Evolutionary conservation across 2,329 filamentous ascomycete genomes (phyloP).

Genomic region (Dactylellina haptotyla): DNA sequence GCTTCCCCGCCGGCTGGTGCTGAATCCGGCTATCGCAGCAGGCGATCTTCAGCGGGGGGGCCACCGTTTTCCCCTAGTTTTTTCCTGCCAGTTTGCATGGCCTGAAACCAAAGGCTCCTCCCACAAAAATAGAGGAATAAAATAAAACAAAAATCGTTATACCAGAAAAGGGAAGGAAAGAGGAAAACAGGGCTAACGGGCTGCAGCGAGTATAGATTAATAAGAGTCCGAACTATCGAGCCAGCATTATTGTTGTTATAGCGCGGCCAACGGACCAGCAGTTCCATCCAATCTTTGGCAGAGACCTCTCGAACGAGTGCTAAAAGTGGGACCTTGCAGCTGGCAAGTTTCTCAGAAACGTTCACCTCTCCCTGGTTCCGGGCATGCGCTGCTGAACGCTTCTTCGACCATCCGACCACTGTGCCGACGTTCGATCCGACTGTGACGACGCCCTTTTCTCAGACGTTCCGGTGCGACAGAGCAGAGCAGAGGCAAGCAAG

Average conservation of each 20-base stretch:
- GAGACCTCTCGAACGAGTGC: not conserved
- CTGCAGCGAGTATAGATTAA: too few species aligned
- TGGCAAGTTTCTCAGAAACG: conserved; percentile 3
- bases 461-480: too few species aligned
- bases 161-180: not conserved
- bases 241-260: conserved; percentile 25
- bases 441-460: too few species aligned
- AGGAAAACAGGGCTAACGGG: conserved; percentile 43
- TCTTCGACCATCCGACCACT: not conserved
- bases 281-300: conserved; percentile 43
- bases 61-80: conserved; percentile 1
- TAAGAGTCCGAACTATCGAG: too few species aligned
- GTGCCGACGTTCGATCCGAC: too few species aligned
- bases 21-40: conserved; percentile 46
- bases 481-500: too few species aligned
- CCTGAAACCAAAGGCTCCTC: conserved; percentile 26
- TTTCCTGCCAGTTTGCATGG: conserved; percentile 31
- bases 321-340: conserved; percentile 17
- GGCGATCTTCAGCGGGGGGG: conserved; percentile 39
- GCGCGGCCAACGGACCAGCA: conserved; percentile 27
- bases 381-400: conserved; percentile 26
- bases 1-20: conserved; percentile 20
- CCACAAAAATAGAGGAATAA: not conserved
- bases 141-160: not conserved
- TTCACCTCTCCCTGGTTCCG: not conserved